Percentiles rank a stretch among this genome's conserved stretches.
Evolutionary conservation across 2,329 filamentous ascomycete species (phyloP).

Genomic region (Diaporthe australafricana): DNA sequence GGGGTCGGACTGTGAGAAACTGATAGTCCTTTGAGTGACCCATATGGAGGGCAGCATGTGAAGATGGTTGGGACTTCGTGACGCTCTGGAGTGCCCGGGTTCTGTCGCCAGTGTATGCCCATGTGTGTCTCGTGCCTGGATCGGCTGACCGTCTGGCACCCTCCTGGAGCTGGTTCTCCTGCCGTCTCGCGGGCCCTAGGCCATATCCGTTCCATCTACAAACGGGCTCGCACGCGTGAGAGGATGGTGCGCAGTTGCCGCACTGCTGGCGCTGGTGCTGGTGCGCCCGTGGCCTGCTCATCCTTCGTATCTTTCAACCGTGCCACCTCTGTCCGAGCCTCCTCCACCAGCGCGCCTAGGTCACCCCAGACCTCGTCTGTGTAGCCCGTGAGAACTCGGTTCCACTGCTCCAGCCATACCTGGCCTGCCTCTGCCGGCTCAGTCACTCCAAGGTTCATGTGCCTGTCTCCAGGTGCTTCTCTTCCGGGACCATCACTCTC

Average conservation of each 20-base stretch:
- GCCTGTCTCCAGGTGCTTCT: conserved; percentile 40
- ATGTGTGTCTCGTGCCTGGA: conserved; percentile 3
- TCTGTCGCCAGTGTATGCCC: background rate
- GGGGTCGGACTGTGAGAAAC: background rate
- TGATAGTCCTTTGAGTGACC: background rate
- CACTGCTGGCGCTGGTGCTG: conserved; percentile 52
- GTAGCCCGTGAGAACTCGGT: conserved; percentile 66
- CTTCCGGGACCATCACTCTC: conserved; percentile 38
- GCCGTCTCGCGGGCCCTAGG: conserved; percentile 32
- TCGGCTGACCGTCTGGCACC: conserved; percentile 11
- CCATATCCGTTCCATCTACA: conserved; percentile 25
- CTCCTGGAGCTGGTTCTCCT: background rate
- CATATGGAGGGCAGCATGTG: background rate
- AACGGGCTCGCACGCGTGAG: conserved; percentile 50
- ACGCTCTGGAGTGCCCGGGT: background rate
- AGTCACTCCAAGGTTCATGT: conserved; percentile 52
- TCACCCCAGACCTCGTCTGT: conserved; percentile 78
- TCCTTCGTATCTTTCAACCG: conserved; percentile 47
- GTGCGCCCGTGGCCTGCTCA: conserved; percentile 44
- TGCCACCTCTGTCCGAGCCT: conserved; percentile 68
- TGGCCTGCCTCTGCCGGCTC: conserved; percentile 53
- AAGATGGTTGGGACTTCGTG: background rate
- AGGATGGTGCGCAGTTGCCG: conserved; percentile 54
- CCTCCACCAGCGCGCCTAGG: conserved; percentile 64
- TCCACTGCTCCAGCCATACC: conserved; percentile 67